phyloP scores from a whole-genome alignment of 306 rosid species.

The Hippophae tibetana region DNA sequence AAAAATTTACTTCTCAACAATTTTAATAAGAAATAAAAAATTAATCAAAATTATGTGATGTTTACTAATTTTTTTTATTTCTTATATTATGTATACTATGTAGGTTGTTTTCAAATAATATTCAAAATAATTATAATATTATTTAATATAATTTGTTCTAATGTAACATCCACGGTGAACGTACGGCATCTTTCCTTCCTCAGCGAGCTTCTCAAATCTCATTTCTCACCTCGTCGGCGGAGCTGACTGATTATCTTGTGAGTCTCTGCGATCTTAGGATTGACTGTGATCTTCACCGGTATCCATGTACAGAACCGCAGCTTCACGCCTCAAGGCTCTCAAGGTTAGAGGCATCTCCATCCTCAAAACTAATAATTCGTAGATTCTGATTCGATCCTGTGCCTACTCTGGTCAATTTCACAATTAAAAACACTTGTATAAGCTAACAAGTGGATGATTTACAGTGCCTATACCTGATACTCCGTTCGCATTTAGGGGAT shows the following conservation, averaged over 20 bases:
- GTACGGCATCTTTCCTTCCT: not conserved
- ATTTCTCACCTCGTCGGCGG: not conserved
- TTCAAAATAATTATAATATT: no score
- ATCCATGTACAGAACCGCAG: slow-evolving; percentile 56
- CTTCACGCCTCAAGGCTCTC: slow-evolving; percentile 50
- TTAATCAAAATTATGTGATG: no score
- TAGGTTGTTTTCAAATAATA: no score
- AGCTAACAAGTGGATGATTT: not conserved
- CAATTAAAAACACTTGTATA: not conserved
- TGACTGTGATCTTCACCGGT: not conserved
- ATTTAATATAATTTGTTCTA: no score
- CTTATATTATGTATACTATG: no score
- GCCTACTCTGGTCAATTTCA: not conserved
- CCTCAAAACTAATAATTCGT: not conserved
- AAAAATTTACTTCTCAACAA: no score
- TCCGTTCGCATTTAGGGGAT: not conserved
- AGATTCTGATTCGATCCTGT: slow-evolving; percentile 6
- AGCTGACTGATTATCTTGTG: not conserved
- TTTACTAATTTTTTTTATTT: no score
- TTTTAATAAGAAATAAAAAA: no score
- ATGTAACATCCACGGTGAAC: not conserved
- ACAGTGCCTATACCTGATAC: not conserved
- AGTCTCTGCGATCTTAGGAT: slow-evolving; percentile 15
- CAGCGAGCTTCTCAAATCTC: not conserved
- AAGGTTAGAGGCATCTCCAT: slow-evolving; percentile 34